Percentiles rank a stretch among this genome's conserved stretches.
phyloP scores from a whole-genome alignment of 1,284 basidiomycete genomes.

The Trichosporon ovoides region DNA sequence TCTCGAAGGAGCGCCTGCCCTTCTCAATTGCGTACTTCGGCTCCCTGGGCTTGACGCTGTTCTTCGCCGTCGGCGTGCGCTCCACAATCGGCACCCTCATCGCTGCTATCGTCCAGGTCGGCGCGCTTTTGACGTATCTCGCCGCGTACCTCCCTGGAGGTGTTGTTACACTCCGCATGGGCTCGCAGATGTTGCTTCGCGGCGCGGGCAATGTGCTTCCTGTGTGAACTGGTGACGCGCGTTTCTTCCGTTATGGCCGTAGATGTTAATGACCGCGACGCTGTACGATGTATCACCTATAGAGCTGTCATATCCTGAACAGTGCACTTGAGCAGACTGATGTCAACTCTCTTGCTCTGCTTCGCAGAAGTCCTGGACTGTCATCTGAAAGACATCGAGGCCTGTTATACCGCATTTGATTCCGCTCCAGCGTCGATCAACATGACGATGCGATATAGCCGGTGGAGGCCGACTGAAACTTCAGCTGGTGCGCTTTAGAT shows the following conservation, averaged over 20 bases:
- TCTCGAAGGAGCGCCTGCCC: slow-evolving; percentile 76
- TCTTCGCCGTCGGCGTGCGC: slow-evolving; percentile 73
- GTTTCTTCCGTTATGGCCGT: background rate
- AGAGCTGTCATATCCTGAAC: background rate
- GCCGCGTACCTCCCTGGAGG: slow-evolving; percentile 87
- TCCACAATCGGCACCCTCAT: slow-evolving; percentile 80
- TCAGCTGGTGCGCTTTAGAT: background rate
- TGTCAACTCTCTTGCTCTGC: too few species aligned
- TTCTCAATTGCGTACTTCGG: slow-evolving; percentile 79
- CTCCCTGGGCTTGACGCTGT: slow-evolving; percentile 75
- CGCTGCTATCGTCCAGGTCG: slow-evolving; percentile 70
- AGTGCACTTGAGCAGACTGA: too few species aligned
- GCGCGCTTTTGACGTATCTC: slow-evolving; percentile 77
- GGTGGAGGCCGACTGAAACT: slow-evolving; percentile 3
- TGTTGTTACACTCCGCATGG: slow-evolving; percentile 65
- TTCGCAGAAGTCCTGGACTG: too few species aligned
- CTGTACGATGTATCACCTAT: background rate
- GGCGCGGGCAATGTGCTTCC: slow-evolving; percentile 75
- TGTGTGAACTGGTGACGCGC: slow-evolving; percentile 48
- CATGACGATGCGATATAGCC: background rate
- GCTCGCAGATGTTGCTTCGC: slow-evolving; percentile 71
- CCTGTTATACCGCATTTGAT: too few species aligned
- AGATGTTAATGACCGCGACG: background rate
- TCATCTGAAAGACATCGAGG: too few species aligned
- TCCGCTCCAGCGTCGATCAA: too few species aligned